These are phyloP conservation scores for Nitzschia sp. DNA, from an alignment of 108 stramenopile genomes.

Conservation along the genomic window DNA sequence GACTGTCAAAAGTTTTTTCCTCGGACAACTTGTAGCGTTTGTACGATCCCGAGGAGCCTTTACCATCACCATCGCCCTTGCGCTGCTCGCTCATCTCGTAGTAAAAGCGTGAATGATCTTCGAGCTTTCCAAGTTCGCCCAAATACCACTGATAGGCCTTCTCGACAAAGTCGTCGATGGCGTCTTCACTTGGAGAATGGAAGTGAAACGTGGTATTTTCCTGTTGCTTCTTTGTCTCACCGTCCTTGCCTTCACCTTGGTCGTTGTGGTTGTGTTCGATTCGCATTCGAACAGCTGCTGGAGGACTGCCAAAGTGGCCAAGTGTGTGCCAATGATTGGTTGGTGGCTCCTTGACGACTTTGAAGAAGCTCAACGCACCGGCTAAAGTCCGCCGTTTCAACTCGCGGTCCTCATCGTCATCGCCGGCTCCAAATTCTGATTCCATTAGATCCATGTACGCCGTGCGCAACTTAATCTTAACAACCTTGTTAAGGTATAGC, in stretches of 20 bases:
- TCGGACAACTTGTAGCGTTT: constrained; percentile 70
- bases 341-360: constrained; percentile 30
- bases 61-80: constrained; percentile 19
- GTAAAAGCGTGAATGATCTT: constrained; percentile 47
- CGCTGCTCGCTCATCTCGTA: constrained; percentile 47
- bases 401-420: constrained; percentile 17
- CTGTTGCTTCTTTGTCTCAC: constrained; percentile 7
- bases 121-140: constrained; percentile 35
- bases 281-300: constrained; percentile 4
- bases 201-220: constrained; percentile 30
- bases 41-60: constrained; percentile 30
- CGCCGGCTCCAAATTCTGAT: constrained; percentile 12
- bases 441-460: constrained; percentile 44
- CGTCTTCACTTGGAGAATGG: constrained; percentile 11
- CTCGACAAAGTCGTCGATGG: constrained; percentile 54
- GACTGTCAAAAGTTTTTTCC: constrained; percentile 69
- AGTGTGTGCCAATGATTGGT: constrained; percentile 38
- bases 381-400: constrained; percentile 29
- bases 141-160: constrained; percentile 54
- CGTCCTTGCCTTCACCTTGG: constrained; percentile 26
- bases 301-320: constrained; percentile 26
- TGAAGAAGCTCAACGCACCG: constrained; percentile 38
- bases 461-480: constrained; percentile 20
- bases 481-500: constrained; percentile 43
- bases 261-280: constrained; percentile 18